phyloP scores from a whole-genome alignment of 768 basidiomycete genomes.

The Leccinum variicolor region DNA sequence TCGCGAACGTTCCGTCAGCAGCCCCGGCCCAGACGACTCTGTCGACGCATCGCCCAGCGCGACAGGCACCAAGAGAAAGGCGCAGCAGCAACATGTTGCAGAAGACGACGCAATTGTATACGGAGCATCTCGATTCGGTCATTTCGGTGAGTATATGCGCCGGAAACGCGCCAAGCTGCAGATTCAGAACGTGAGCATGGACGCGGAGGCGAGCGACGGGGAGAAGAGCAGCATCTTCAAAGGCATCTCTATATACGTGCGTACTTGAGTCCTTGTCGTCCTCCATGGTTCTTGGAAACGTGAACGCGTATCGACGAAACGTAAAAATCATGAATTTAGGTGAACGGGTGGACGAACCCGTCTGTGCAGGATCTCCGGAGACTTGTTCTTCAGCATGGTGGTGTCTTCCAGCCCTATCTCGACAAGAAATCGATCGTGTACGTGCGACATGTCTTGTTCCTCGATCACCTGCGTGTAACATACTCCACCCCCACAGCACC shows the following conservation, averaged over 20 bases:
- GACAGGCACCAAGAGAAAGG: constrained; percentile 18
- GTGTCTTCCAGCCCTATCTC: constrained; percentile 79
- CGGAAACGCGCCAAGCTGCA: constrained; percentile 90
- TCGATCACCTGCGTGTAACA: neutral
- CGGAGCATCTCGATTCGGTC: constrained; percentile 76
- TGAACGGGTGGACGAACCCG: constrained; percentile 87
- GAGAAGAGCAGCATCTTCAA: constrained; percentile 56
- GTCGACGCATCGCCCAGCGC: neutral
- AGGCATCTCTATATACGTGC: constrained; percentile 79
- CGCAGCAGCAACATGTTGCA: constrained; percentile 5
- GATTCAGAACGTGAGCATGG: constrained; percentile 60
- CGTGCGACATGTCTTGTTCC: constrained; percentile 21
- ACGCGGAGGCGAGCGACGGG: constrained; percentile 17
- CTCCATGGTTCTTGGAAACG: neutral
- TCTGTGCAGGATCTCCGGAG: constrained; percentile 81
- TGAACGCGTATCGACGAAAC: neutral
- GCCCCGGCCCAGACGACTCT: neutral
- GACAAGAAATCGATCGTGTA: constrained; percentile 74
- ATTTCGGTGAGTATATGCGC: constrained; percentile 84
- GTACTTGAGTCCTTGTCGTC: constrained; percentile 24
- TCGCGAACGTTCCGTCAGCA: constrained; percentile 28
- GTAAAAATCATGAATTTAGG: constrained; percentile 39
- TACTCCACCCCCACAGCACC: constrained; percentile 46
- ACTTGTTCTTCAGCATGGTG: constrained; percentile 81
- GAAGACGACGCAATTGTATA: constrained; percentile 53